Conservation (phyloP, 495 filamentous ascomycete genomes). For the Parmelia sp. region DNA sequence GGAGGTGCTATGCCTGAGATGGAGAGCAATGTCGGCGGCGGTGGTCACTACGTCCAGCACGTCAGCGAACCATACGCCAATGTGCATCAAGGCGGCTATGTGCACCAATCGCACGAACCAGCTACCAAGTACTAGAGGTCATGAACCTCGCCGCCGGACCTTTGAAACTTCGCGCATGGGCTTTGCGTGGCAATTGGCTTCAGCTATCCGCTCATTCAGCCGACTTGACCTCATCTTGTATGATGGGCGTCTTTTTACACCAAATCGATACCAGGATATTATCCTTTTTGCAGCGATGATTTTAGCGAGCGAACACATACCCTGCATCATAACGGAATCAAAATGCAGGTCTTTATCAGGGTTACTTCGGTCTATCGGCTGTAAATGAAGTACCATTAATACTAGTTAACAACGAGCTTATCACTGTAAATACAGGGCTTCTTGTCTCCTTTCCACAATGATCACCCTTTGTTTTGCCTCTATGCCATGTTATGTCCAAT, state of each 20-base stretch:
- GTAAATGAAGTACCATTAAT: background rate
- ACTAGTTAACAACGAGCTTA: background rate
- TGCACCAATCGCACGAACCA: background rate
- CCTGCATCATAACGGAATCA: background rate
- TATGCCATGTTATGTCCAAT: no score
- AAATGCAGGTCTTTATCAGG: background rate
- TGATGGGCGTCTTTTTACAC: background rate
- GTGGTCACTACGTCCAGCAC: conserved; percentile 4
- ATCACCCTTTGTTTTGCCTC: background rate
- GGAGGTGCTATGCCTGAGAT: conserved; percentile 9
- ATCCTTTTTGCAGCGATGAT: background rate
- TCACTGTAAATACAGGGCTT: background rate
- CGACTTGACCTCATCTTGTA: background rate
- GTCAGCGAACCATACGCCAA: conserved; percentile 16
- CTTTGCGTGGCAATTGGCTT: background rate
- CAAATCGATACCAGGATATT: background rate
- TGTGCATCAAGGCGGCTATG: conserved; percentile 17
- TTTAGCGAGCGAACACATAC: conserved; percentile 1
- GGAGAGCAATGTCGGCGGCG: conserved; percentile 5
- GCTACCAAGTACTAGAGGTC: background rate
- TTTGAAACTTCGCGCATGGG: background rate
- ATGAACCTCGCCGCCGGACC: background rate
- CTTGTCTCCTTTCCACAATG: background rate
- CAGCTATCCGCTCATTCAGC: background rate
- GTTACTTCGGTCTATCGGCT: background rate